Evolutionary conservation across 2,329 filamentous ascomycete species (phyloP), one percentile per base, ranked within the genome.

Genomic region (Fusarium luffae): DNA sequence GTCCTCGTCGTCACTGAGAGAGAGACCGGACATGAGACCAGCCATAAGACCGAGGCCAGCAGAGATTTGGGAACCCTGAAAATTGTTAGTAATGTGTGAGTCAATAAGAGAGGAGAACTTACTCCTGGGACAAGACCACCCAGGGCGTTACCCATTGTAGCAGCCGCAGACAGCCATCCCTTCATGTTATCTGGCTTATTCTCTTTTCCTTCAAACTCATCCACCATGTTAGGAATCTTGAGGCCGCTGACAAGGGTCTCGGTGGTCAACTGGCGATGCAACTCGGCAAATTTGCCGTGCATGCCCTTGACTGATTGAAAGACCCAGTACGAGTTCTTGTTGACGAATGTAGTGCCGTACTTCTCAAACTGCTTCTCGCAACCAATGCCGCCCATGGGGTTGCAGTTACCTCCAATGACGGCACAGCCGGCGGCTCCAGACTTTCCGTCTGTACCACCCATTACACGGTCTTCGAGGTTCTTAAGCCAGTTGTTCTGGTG

Each of bases 311-410:
- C 65, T 1, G 64, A 60, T 13, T 65, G 64, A 2, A 68, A 69
- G 3, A 37, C 54, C 65, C 59, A 68, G 49, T 68, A 68, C 4
- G 64, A 68, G 18, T 51, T 60, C 41, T 68, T 68, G 18, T 55
- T 61, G 0, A 68, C 2, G 1, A 16, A 7, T 1, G 59, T 23
- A 4, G 27, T n/a, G 1, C 64, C 65, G 0, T 48, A 65, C 12
- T 49, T 54, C 4, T 68, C 65, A 3, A 55, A 68, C 10, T 68
- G 65, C 1, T 59, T 40, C 1, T 51, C 41, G 9, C 65, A 68
- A 1, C 54, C 19, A 0, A 69, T 37, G 0, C 54, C 49, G 2
- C 4, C 6, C 41, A 62, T 48, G 2, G 65, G 64, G 4, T 55
- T 37, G 5, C 65, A 68, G 12, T 11, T 13, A 0, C 27, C 43